Conservation (phyloP, 2,329 filamentous ascomycete species). For the Lomentospora prolificans region DNA sequence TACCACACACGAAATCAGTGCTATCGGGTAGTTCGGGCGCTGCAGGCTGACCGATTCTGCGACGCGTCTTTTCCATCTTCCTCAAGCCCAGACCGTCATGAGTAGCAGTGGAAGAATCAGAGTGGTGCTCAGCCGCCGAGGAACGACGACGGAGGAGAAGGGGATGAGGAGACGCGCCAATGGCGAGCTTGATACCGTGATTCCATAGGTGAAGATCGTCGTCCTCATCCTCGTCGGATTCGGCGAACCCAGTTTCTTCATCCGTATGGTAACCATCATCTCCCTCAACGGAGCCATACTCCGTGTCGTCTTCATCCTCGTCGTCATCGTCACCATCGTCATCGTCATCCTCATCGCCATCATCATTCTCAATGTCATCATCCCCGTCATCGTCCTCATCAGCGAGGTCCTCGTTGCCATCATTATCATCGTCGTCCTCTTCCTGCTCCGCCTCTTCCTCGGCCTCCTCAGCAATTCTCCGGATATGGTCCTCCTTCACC, state of each 20-base stretch:
- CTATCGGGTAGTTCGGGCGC: constrained; percentile 88
- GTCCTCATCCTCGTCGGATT: constrained; percentile 55
- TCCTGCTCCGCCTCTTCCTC: constrained; percentile 78
- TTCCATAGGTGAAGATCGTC: constrained; percentile 54
- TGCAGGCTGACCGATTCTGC: constrained; percentile 47
- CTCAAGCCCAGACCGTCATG: constrained; percentile 23
- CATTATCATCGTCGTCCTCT: constrained; percentile 48
- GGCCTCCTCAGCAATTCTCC: constrained; percentile 75
- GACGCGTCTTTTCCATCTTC: background rate
- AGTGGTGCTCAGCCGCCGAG: constrained; percentile 31
- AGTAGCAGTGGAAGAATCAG: constrained; percentile 52
- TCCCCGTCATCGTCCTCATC: constrained; percentile 38
- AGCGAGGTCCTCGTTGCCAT: constrained; percentile 31
- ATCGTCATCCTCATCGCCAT: constrained; percentile 42
- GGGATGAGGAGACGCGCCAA: constrained; percentile 18
- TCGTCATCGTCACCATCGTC: constrained; percentile 41
- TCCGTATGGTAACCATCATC: constrained; percentile 65
- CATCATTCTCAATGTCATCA: constrained; percentile 38
- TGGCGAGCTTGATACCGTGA: constrained; percentile 23
- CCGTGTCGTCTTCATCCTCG: constrained; percentile 39
- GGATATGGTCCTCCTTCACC: constrained; percentile 79
- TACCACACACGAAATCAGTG: constrained; percentile 98
- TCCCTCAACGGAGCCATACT: constrained; percentile 32
- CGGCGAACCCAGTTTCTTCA: constrained; percentile 58
- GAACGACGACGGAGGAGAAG: background rate